Evolutionary conservation across 176 grass and related monocot genomes (phyloP).

Genomic region (Tillandsia fasciculata): DNA sequence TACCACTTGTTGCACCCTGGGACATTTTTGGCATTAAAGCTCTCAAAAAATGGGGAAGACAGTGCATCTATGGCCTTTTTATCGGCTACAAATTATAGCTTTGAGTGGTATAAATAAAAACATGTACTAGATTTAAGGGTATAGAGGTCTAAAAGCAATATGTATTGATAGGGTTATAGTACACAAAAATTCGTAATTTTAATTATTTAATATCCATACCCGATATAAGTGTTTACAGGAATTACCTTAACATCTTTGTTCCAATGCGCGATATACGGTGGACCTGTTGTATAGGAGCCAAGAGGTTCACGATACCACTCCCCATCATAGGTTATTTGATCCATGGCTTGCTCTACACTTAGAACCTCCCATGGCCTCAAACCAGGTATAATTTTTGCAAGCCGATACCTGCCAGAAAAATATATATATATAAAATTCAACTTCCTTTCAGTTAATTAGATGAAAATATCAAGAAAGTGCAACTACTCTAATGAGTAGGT

Average conservation of each 20-base stretch:
- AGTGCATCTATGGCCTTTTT: no score
- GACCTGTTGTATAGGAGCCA: conserved; percentile 21
- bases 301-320: conserved; percentile 30
- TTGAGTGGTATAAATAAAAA: no score
- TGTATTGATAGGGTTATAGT: no score
- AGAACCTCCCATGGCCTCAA: conserved; percentile 34
- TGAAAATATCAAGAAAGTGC: background rate
- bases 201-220: no score
- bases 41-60: no score
- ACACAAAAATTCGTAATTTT: no score
- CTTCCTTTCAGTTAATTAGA: background rate
- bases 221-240: background rate
- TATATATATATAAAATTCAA: background rate
- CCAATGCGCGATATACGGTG: conserved; percentile 21
- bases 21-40: no score
- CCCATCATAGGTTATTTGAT: conserved; percentile 25
- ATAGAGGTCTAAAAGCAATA: no score
- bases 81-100: no score
- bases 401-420: conserved; percentile 12
- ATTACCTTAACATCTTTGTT: conserved; percentile 22
- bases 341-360: conserved; percentile 29
- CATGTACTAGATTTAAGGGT: no score
- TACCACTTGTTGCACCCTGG: no score
- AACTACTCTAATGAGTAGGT: background rate
- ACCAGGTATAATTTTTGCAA: conserved; percentile 28